phyloP scores from a whole-genome alignment of 1,284 basidiomycete species.

The Moesziomyces globuligerus region DNA sequence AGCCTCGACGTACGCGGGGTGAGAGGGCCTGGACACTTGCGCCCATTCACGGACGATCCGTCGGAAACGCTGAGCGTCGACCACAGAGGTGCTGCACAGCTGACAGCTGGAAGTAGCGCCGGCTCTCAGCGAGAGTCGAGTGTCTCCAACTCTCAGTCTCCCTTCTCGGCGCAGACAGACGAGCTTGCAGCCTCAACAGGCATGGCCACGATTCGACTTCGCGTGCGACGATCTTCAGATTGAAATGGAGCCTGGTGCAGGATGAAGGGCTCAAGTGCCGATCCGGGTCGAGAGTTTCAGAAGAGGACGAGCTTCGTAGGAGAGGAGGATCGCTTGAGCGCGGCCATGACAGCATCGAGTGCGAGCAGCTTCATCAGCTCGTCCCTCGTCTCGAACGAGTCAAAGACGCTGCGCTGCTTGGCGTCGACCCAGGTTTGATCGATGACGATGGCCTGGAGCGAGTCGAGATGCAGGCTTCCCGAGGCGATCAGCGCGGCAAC shows the following conservation, averaged over 20 bases:
- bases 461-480: conserved; percentile 46
- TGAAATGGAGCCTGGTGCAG: background rate
- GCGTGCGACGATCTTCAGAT: too few relatives aligned
- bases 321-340: conserved; percentile 18
- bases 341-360: conserved; percentile 22
- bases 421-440: conserved; percentile 61
- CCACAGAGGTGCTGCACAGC: too few relatives aligned
- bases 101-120: too few relatives aligned
- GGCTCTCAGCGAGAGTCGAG: too few relatives aligned
- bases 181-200: too few relatives aligned
- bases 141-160: too few relatives aligned
- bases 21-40: too few relatives aligned
- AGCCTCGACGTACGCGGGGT: too few relatives aligned
- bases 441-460: conserved; percentile 47
- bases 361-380: conserved; percentile 54
- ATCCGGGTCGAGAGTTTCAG: conserved; percentile 13
- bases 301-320: conserved; percentile 43
- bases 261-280: background rate
- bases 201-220: too few relatives aligned
- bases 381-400: conserved; percentile 59
- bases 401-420: conserved; percentile 59
- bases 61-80: too few relatives aligned
- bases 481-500: conserved; percentile 48
- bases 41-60: too few relatives aligned
- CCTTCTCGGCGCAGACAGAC: too few relatives aligned